A percentile compares a stretch with the other conserved stretches of the same genome.
phyloP scores from a whole-genome alignment of 805 yeast species.

The Pichia deserticola region DNA sequence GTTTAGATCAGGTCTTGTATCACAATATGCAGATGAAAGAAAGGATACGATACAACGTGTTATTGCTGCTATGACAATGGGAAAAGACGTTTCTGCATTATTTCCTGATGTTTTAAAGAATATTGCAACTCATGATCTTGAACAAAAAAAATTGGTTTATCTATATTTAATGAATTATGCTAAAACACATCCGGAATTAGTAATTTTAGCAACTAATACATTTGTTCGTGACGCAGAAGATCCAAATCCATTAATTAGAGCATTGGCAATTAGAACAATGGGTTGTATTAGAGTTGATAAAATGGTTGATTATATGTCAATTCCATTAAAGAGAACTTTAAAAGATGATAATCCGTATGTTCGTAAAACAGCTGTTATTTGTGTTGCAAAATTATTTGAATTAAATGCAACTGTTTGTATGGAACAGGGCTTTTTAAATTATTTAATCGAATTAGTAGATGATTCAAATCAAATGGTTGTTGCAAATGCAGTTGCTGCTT shows the following conservation, averaged over 20 bases:
- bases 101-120: conserved; percentile 96
- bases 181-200: conserved; percentile 89
- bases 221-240: conserved; percentile 93
- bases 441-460: conserved; percentile 56
- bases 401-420: conserved; percentile 71
- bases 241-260: conserved; percentile 92
- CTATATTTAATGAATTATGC: conserved; percentile 96
- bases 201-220: conserved; percentile 93
- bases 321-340: conserved; percentile 78
- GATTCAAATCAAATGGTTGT: conserved; percentile 97
- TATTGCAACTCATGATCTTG: conserved; percentile 93
- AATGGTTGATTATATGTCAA: conserved; percentile 90
- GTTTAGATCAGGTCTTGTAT: conserved; percentile 80
- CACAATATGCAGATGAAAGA: conserved; percentile 89
- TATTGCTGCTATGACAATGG: conserved; percentile 96
- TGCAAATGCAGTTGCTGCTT: conserved; percentile 84
- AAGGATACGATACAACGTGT: conserved; percentile 96
- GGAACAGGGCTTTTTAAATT: conserved; percentile 78
- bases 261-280: conserved; percentile 97
- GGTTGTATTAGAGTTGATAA: conserved; percentile 95
- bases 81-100: conserved; percentile 89
- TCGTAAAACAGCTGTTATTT: conserved; percentile 93
- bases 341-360: conserved; percentile 95
- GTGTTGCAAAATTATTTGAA: conserved; percentile 93
- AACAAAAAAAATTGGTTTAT: conserved; percentile 93